These are phyloP conservation scores for Aureobasidium sp. DNA, from an alignment of 2,329 filamentous ascomycete genomes.

Conservation along the genomic window DNA sequence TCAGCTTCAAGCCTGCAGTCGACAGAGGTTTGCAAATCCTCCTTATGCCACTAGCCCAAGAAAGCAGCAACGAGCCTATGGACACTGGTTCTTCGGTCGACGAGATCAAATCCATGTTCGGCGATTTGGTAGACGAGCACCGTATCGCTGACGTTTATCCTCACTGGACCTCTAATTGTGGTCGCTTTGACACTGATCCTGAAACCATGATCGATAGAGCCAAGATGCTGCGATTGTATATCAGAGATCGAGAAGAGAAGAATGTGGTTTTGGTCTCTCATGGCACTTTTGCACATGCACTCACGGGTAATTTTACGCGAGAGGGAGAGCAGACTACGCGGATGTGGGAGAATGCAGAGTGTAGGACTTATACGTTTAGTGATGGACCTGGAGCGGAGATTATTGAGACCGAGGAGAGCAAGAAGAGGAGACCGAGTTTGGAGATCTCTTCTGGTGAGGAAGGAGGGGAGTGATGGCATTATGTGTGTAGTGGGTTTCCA, in stretches of 20 bases:
- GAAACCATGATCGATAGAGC: constrained; percentile 56
- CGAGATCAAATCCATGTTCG: constrained; percentile 56
- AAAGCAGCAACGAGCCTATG: constrained; percentile 66
- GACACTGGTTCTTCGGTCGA: constrained; percentile 60
- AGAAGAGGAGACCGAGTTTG: background rate
- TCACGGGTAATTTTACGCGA: constrained; percentile 73
- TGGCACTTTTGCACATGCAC: constrained; percentile 74
- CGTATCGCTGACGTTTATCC: constrained; percentile 40
- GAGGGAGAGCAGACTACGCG: background rate
- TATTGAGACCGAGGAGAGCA: background rate
- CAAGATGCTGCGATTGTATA: constrained; percentile 49
- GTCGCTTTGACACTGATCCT: constrained; percentile 39
- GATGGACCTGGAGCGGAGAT: background rate
- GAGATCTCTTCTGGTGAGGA: background rate
- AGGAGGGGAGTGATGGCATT: background rate
- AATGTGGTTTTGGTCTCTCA: constrained; percentile 74
- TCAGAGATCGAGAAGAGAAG: constrained; percentile 49
- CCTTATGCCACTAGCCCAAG: constrained; percentile 69
- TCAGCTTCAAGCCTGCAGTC: constrained; percentile 57
- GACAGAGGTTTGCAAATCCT: constrained; percentile 48
- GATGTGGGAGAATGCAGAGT: constrained; percentile 27
- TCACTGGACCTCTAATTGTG: constrained; percentile 61
- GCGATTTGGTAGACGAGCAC: constrained; percentile 55
- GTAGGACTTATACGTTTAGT: background rate
- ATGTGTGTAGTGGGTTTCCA: background rate